phyloP scores from a whole-genome alignment of 495 filamentous ascomycete species.

The Lentithecium fluviatile region DNA sequence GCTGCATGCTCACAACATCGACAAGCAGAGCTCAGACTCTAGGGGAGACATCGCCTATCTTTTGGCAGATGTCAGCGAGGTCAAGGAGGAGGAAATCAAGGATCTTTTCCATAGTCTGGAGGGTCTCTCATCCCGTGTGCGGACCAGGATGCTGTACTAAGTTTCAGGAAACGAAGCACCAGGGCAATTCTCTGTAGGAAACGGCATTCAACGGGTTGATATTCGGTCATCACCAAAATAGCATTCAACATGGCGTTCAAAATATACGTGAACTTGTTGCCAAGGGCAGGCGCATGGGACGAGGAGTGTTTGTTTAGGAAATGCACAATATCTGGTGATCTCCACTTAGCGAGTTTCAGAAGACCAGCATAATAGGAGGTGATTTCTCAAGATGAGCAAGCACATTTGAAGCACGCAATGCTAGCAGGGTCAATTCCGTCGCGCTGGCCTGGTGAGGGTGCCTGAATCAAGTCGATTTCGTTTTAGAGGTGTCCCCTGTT shows the following conservation, averaged over 20 bases:
- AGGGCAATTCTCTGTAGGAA: background rate
- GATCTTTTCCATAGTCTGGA: slow-evolving; percentile 81
- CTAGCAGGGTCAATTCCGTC: slow-evolving; percentile 13
- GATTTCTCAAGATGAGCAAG: background rate
- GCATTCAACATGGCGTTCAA: slow-evolving; percentile 38
- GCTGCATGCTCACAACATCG: slow-evolving; percentile 91
- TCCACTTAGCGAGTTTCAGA: background rate
- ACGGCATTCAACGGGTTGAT: no score
- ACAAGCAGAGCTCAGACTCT: slow-evolving; percentile 96
- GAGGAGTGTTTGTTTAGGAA: background rate
- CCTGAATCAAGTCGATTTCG: background rate
- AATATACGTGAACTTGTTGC: background rate
- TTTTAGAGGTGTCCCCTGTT: background rate
- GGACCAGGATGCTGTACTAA: slow-evolving; percentile 86
- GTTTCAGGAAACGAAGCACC: background rate
- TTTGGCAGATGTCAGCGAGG: slow-evolving; percentile 94
- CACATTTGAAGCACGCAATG: slow-evolving; percentile 18
- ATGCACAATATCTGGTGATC: slow-evolving; percentile 6
- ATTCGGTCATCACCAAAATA: background rate
- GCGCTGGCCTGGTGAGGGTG: background rate
- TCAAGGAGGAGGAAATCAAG: slow-evolving; percentile 76
- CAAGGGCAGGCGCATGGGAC: background rate
- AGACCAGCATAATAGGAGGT: background rate
- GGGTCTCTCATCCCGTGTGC: slow-evolving; percentile 68
- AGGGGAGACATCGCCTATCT: slow-evolving; percentile 94